These are phyloP conservation scores for Thalassiosira hispida DNA, from an alignment of 352 stramenopile genomes.

Conservation along the genomic window DNA sequence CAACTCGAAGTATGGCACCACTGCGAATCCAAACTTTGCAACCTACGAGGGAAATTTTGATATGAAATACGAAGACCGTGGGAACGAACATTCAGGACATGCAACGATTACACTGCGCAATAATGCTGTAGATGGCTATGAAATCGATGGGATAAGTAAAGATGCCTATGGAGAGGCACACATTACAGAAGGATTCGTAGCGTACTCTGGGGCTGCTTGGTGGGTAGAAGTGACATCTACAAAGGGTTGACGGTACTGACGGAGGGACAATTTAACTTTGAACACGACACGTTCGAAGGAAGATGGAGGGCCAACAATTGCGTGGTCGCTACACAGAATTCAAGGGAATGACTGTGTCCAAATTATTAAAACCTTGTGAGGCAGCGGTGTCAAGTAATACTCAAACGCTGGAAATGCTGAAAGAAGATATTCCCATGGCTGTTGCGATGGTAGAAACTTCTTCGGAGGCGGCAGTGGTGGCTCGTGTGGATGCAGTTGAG, in stretches of 20 bases:
- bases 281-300: conserved; percentile 28
- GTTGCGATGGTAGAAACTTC: conserved; percentile 8
- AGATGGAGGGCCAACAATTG: conserved; percentile 39
- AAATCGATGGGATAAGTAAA: conserved; percentile 17
- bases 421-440: conserved; percentile 16
- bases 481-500: not conserved
- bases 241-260: conserved; percentile 38
- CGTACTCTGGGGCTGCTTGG: conserved; percentile 37
- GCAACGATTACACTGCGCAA: conserved; percentile 7
- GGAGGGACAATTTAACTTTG: conserved; percentile 44
- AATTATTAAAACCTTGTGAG: not conserved
- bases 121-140: conserved; percentile 9
- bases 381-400: not conserved
- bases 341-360: conserved; percentile 10
- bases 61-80: conserved; percentile 22
- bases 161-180: conserved; percentile 32
- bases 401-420: conserved; percentile 12
- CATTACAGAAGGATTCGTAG: conserved; percentile 34
- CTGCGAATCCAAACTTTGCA: conserved; percentile 4
- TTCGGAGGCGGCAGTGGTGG: not conserved
- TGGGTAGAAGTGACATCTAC: conserved; percentile 46
- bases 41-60: conserved; percentile 29
- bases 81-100: conserved; percentile 4
- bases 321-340: conserved; percentile 24
- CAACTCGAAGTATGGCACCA: not conserved